Percentiles rank a stretch among this genome's conserved stretches.
Conservation (phyloP, 2,329 filamentous ascomycete genomes). For the Fusarium veterinarium region DNA sequence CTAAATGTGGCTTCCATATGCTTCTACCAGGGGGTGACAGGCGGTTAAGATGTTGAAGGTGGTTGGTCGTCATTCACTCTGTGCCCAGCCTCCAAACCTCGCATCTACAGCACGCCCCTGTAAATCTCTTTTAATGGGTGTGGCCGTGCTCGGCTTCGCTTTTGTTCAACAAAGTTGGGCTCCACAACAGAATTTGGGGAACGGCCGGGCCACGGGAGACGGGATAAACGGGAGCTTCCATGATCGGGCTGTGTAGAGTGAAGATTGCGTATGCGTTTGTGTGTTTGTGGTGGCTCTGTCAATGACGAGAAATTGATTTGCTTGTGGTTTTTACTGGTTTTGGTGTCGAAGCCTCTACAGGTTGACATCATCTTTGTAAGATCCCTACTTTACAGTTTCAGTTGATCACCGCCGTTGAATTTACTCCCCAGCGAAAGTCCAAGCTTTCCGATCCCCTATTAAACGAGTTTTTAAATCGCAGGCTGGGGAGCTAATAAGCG, state of each 20-base stretch:
- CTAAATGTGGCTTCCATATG: slow-evolving; percentile 8
- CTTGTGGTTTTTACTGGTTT: slow-evolving; percentile 6
- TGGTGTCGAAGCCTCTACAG: not conserved
- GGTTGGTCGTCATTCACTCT: slow-evolving; percentile 29
- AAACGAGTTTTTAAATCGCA: slow-evolving; percentile 28
- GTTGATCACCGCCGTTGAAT: slow-evolving; percentile 18
- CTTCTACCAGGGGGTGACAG: slow-evolving; percentile 6
- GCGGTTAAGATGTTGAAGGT: slow-evolving; percentile 34
- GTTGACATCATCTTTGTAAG: slow-evolving; percentile 18
- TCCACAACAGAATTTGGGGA: slow-evolving; percentile 21
- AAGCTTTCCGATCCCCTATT: slow-evolving; percentile 30
- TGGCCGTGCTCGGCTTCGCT: slow-evolving; percentile 8
- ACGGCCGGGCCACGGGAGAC: slow-evolving; percentile 10
- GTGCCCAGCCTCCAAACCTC: slow-evolving; percentile 27
- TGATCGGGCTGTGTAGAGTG: slow-evolving; percentile 21
- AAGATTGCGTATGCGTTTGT: slow-evolving; percentile 24
- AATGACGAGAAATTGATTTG: not conserved
- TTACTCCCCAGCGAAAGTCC: slow-evolving; percentile 12
- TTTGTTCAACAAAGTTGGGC: slow-evolving; percentile 17
- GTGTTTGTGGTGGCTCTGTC: slow-evolving; percentile 14
- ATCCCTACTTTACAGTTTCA: slow-evolving; percentile 2
- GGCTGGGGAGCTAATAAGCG: slow-evolving; percentile 31
- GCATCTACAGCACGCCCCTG: slow-evolving; percentile 10
- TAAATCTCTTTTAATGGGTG: slow-evolving; percentile 13
- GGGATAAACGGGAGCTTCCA: slow-evolving; percentile 23